Conservation (phyloP, 2,329 filamentous ascomycete genomes). For the Pestalotiopsis fici region DNA sequence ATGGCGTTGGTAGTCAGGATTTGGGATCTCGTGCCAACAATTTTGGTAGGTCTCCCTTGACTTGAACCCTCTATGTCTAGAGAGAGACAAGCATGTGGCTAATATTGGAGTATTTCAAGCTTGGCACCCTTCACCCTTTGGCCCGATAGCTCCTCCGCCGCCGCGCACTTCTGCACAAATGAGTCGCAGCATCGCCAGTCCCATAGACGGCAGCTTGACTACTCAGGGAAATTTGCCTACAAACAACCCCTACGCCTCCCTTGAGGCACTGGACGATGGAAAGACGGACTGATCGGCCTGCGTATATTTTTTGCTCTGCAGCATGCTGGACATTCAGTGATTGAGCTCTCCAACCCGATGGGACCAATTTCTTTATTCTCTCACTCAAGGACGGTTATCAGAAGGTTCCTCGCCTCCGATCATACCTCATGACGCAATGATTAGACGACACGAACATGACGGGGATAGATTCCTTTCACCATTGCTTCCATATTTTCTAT, state of each 20-base stretch:
- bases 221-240: conserved; percentile 11
- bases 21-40: background rate
- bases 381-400: background rate
- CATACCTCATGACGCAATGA: too few relatives aligned
- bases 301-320: background rate
- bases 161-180: conserved; percentile 11
- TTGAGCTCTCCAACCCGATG: too few relatives aligned
- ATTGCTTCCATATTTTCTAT: background rate
- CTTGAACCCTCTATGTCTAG: background rate
- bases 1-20: background rate
- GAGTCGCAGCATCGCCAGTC: background rate
- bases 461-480: too few relatives aligned
- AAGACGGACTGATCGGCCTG: background rate
- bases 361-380: too few relatives aligned
- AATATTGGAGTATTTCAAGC: conserved; percentile 4
- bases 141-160: conserved; percentile 29
- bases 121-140: conserved; percentile 28
- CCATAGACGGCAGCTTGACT: background rate
- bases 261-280: conserved; percentile 21
- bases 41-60: background rate
- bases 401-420: too few relatives aligned
- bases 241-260: conserved; percentile 26
- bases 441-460: too few relatives aligned
- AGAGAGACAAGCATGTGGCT: background rate
- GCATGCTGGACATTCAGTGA: too few relatives aligned